phyloP scores from a whole-genome alignment of 441 rosid genomes.

The Melastoma candidum region DNA sequence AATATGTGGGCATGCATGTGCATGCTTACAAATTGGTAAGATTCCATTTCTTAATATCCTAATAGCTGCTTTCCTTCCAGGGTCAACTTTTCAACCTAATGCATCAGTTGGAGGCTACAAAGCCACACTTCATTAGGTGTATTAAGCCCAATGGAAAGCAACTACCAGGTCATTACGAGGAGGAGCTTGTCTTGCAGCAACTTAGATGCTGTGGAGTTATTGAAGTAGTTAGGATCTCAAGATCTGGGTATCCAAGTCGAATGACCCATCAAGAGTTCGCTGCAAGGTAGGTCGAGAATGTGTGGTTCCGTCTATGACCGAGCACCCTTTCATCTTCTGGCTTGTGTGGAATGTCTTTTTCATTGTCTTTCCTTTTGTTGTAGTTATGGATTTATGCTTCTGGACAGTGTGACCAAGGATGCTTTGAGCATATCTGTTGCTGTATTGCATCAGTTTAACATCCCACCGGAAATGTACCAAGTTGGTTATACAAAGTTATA shows the following conservation, averaged over 20 bases:
- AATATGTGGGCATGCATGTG: too few species aligned
- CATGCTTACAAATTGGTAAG: not conserved
- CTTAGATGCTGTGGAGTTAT: conserved; percentile 81
- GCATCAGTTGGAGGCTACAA: conserved; percentile 74
- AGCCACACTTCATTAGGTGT: conserved; percentile 89
- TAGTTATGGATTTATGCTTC: conserved; percentile 69
- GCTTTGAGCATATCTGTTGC: conserved; percentile 79
- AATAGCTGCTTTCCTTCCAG: conserved; percentile 25
- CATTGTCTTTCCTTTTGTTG: conserved; percentile 5
- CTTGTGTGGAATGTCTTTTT: conserved; percentile 10
- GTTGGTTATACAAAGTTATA: conserved; percentile 82
- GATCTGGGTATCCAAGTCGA: conserved; percentile 86
- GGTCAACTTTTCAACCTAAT: conserved; percentile 87
- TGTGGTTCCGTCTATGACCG: conserved; percentile 6
- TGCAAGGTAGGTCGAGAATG: conserved; percentile 34
- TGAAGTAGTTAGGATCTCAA: conserved; percentile 85
- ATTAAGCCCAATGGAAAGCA: conserved; percentile 76
- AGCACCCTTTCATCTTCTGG: conserved; percentile 7
- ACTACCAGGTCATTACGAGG: conserved; percentile 57
- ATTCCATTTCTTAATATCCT: conserved; percentile 1
- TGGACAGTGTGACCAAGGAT: conserved; percentile 40
- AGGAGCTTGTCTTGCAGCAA: conserved; percentile 70
- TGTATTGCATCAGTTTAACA: conserved; percentile 56
- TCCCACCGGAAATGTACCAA: conserved; percentile 88
- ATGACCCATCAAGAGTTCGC: conserved; percentile 85